Evolutionary conservation across 345 rosid genomes (phyloP), one percentile per base, ranked within the genome.

Genomic region (Eucalyptus rudis): DNA sequence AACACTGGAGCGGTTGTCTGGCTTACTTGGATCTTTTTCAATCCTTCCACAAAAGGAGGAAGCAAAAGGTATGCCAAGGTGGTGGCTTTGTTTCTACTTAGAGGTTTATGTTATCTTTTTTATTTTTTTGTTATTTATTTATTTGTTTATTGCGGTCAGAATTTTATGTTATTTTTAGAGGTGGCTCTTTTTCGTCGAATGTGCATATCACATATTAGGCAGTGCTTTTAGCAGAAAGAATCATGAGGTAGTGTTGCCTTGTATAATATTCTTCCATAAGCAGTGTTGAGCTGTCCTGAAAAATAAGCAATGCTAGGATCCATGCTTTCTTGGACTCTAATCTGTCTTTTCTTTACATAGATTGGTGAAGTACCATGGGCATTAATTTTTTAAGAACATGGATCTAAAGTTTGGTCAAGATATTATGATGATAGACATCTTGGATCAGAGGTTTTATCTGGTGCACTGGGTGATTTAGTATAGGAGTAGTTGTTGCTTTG

Each of bases 1-100:
- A 50, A 92, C 99, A 80, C 88, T 97, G 81, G 99, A 97, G 92
- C 94, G 94, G 45, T 87, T 96, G 87, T 95, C 98, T 44, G 96
- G 95, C 88, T 88, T 97, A 44, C 89, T 97, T 52, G 96, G 96
- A 91, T 94, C 98, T 58, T 93, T 98, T 91, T 94, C 97, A 83
- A 92, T 91, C 20, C 92, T 91, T 88, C 86, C 97, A 9, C 97
- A 90, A 80, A 93, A 92, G 91, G 98, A 94, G 87, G 96, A 93
- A 84, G 68, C 90, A 49, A 95, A 87, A 92, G 97, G 99, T 97
- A 93, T 31, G n/a, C 51, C 56, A n/a, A 88, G 54, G 45, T 59
- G 62, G 86, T 76, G 83, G 83, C 83, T 76, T 40, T 40, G 59
- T 88, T 87, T 86, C 68, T 16, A 7, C 49, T 86, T 27, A 44